phyloP scores from a whole-genome alignment of 345 rosid species.

The Sisymbrium irio region DNA sequence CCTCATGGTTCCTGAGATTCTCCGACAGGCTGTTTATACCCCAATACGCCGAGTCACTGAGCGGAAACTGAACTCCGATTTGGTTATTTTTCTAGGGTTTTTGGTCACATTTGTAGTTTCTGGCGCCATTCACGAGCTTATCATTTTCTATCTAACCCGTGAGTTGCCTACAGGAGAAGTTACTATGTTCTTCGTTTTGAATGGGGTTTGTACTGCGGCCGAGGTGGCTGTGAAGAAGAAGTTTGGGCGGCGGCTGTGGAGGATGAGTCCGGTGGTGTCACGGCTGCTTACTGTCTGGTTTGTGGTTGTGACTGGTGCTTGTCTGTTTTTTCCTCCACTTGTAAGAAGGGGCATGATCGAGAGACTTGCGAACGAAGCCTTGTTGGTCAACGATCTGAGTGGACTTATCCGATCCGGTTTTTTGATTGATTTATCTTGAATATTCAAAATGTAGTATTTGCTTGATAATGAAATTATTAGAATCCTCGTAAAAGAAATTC shows the following conservation, averaged over 20 bases:
- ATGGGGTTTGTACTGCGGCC: constrained; percentile 32
- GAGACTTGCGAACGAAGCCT: constrained; percentile 12
- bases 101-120: constrained; percentile 11
- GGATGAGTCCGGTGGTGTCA: constrained; percentile 18
- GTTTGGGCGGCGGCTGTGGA: background rate
- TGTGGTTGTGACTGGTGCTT: constrained; percentile 29
- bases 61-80: background rate
- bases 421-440: background rate
- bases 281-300: constrained; percentile 37
- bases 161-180: constrained; percentile 37
- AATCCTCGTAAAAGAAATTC: background rate
- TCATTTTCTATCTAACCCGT: constrained; percentile 26
- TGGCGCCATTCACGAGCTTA: constrained; percentile 34
- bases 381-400: background rate
- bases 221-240: constrained; percentile 26
- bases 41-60: constrained; percentile 22
- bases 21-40: constrained; percentile 38
- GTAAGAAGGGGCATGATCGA: constrained; percentile 17
- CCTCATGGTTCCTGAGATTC: constrained; percentile 38
- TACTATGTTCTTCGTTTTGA: constrained; percentile 34
- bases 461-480: too few species aligned
- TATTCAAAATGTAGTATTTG: too few species aligned
- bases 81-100: background rate
- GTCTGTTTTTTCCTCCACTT: constrained; percentile 46
- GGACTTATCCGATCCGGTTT: background rate